Evolutionary conservation across 805 yeast species (phyloP).

Genomic region (Lachancea kluyveri): DNA sequence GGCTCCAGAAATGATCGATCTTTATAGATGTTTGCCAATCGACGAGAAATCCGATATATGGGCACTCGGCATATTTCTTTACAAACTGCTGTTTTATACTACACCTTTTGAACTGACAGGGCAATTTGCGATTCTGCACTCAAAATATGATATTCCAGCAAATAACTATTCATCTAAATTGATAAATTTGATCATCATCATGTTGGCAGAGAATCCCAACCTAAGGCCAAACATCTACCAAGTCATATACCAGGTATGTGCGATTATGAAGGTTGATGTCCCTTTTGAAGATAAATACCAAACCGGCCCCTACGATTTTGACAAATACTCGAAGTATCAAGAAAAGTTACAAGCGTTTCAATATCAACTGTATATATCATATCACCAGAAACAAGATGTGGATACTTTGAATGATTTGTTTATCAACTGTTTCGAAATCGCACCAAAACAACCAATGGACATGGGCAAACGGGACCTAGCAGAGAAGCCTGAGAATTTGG

Average conservation of each 20-base stretch:
- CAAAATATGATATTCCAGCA: constrained; percentile 71
- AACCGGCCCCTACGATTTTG: constrained; percentile 50
- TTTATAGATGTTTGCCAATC: constrained; percentile 74
- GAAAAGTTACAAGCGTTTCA: constrained; percentile 25
- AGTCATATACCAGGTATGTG: constrained; percentile 56
- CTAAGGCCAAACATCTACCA: constrained; percentile 85
- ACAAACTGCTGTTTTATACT: constrained; percentile 84
- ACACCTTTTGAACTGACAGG: constrained; percentile 89
- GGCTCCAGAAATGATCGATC: constrained; percentile 93
- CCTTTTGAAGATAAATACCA: constrained; percentile 41
- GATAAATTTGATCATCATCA: constrained; percentile 66
- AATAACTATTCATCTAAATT: constrained; percentile 70
- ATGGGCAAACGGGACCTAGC: constrained; percentile 7
- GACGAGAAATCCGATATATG: constrained; percentile 92
- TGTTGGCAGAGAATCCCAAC: constrained; percentile 78
- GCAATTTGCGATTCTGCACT: constrained; percentile 80
- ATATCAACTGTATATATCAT: constrained; percentile 23
- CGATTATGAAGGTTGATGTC: constrained; percentile 48
- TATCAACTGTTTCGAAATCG: constrained; percentile 24
- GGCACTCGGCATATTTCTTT: constrained; percentile 92
- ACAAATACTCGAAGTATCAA: constrained; percentile 49
- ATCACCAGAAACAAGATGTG: constrained; percentile 14
- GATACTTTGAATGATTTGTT: constrained; percentile 21
- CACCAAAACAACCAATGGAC: constrained; percentile 24
- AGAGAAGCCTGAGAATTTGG: neutral